Evolutionary conservation across 1,284 basidiomycete species (phyloP), one percentile per base, ranked within the genome.

Genomic region (Termitomyces sp.): DNA sequence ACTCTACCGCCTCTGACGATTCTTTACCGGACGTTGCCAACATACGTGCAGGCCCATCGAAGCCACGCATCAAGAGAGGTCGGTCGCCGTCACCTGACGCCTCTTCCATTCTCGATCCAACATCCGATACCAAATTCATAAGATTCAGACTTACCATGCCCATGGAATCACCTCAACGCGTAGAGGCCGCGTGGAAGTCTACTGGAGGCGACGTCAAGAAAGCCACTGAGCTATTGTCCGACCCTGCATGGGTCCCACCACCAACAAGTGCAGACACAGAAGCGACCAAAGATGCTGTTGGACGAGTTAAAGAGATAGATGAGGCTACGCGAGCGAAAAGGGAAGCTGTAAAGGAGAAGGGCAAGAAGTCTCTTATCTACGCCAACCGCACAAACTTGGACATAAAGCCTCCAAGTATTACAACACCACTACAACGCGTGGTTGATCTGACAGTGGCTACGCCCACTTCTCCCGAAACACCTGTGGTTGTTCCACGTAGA

Each of bases 341-440:
- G 55, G 78, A 77, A 19, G 81, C 83, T 34, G 76, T 75, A 54
- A 83, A 76, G 64, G 85, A 88, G 68, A 84, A 86, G 67, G 88
- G 83, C 10, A 88, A 86, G 67, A 85, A 82, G 65, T 90, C 88
- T 10, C 76, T 82, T 66, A 90, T 90, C 53, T 90, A 90, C 61
- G 83, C 83, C 49, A 86, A 84, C 59, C 80, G 85, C 55, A 67
- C 73, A 36, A 70, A 71, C 47, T 68, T 83, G 38, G 79, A 83
- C 52, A 69, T 67, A 50, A 74, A 70, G 53, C 58, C 67, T 21
- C 67, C 68, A 42, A 70, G 49, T 57, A 39, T 57, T 17, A 47
- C 71, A 12, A 75, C 78, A 10, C 77, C 81, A 30, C 67, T 69
- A 12, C 53, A 50, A 50, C 74, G 77, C 21, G 64, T 73, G 48